Base-by-base conservation (phyloP, 148 eudicot species). In the Rhododendron ferrugineum region DNA sequence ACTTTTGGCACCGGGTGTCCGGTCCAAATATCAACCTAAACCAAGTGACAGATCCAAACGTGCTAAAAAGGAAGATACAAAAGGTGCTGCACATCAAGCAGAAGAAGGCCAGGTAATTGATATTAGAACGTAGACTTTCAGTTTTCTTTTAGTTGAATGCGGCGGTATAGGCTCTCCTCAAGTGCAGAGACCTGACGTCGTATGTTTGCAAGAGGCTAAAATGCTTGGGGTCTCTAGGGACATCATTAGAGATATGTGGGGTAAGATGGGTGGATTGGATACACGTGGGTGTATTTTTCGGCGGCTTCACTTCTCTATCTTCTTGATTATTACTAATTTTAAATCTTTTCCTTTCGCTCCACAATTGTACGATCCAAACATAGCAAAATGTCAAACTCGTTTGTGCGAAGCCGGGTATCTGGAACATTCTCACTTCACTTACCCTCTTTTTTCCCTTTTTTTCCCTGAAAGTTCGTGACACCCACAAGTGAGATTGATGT, bases 11-110 rank as follows among this genome's bases (percentile, higher is more conserved):
- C 85, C 92, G 28, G 98, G 92, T 75, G 87, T 92, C 62, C 88
- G 92, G 76, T 90, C 95, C 58, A 94, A 93, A 91, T 95, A 94
- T 89, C 98, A 95, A 88, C 90, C 92, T 79, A 96, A 96, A 89
- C 91, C 98, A 40, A 91, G 64, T 85, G 99, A 96, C 9, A 91
- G 91, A 87, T 85, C 97, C n/a, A 96, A 96, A 86, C 98, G 98
- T 86, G 92, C 94, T 82, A 96, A 93, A 90, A 96, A 95, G 92
- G 99, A 95, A 85, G 99, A 96, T 32, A 83, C 93, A 1, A 95
- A 94, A 88, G 93, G 89, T 82, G 85, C 92, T 66, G 85, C 80
- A 54, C 88, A 90, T 80, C 92, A 91, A 91, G 88, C 89, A 13
- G 98, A 96, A 84, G 97, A 91, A 79, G 88, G 91, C 86, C 98